A percentile compares a stretch with the other conserved stretches of the same genome.
Evolutionary conservation across 2,329 filamentous ascomycete genomes (phyloP).

Genomic region (Epichloe gansuensis): DNA sequence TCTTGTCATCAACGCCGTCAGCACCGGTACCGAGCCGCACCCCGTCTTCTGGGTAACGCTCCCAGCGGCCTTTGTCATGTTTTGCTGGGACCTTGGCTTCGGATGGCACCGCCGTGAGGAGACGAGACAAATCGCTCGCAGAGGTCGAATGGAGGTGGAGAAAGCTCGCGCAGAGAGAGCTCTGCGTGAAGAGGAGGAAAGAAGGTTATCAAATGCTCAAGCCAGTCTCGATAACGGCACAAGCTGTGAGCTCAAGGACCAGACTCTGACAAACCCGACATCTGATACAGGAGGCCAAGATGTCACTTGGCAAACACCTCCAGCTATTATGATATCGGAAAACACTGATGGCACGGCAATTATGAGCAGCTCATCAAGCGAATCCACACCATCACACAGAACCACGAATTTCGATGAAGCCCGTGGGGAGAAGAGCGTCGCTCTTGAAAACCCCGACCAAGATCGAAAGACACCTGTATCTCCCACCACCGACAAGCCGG

Average conservation of each 20-base stretch:
- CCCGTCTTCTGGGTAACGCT: conserved; percentile 59
- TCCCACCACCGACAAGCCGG: background rate
- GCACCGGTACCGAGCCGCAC: conserved; percentile 32
- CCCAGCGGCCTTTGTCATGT: conserved; percentile 56
- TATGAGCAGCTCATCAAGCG: conserved; percentile 1
- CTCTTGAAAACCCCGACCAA: background rate
- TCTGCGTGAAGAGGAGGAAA: conserved; percentile 8
- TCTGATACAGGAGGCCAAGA: background rate
- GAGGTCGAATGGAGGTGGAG: conserved; percentile 30
- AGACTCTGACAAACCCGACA: background rate
- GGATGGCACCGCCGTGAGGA: conserved; percentile 53
- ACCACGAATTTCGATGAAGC: background rate
- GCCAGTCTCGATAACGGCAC: background rate
- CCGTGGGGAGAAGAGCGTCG: background rate
- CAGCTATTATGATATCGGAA: conserved; percentile 10
- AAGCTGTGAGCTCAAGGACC: conserved; percentile 2
- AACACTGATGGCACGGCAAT: conserved; percentile 8
- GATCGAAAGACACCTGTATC: background rate
- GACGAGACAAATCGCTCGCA: conserved; percentile 48
- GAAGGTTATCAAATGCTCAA: background rate
- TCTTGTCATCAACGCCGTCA: conserved; percentile 52
- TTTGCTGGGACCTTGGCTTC: conserved; percentile 52
- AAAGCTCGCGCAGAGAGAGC: conserved; percentile 9
- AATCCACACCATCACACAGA: conserved; percentile 1
- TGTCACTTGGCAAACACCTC: conserved; percentile 1